A percentile compares a stretch with the other conserved stretches of the same genome.
These are phyloP conservation scores for Apophysomyces trapeziformis DNA, from an alignment of 371 early-diverging fungal species.

Conservation along the genomic window DNA sequence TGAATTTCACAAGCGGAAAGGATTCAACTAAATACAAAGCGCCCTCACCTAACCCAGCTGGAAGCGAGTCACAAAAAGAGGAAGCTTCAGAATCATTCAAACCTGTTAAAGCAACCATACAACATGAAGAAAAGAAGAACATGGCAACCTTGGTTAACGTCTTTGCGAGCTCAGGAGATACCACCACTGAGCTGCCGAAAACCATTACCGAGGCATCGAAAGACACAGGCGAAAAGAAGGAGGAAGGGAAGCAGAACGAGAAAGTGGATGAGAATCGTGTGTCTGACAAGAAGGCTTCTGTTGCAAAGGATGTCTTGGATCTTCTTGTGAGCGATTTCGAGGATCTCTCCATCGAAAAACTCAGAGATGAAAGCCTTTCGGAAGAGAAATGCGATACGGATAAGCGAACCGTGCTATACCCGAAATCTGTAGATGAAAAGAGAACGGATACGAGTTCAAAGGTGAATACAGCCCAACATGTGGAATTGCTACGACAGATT, in stretches of 20 bases:
- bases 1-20: constrained; percentile 40
- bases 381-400: not conserved
- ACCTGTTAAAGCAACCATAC: constrained; percentile 23
- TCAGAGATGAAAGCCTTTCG: not conserved
- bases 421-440: constrained; percentile 5
- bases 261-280: not conserved
- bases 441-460: not conserved
- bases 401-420: constrained; percentile 3
- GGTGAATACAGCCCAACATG: constrained; percentile 20
- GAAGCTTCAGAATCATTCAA: constrained; percentile 24
- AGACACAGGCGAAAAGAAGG: constrained; percentile 7
- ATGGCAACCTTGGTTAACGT: constrained; percentile 39
- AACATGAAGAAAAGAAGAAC: constrained; percentile 38
- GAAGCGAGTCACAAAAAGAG: constrained; percentile 22
- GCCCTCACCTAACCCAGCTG: constrained; percentile 13
- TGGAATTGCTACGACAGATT: constrained; percentile 21
- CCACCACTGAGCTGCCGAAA: not conserved
- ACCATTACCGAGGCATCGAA: not conserved
- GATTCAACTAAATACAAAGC: constrained; percentile 10
- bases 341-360: constrained; percentile 2
- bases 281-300: constrained; percentile 2
- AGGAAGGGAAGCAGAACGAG: not conserved
- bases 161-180: constrained; percentile 27
- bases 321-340: constrained; percentile 20
- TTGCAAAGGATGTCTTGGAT: constrained; percentile 24